Base-by-base conservation (phyloP, 2,329 filamentous ascomycete species). In the Penicillium sclerotigenum region DNA sequence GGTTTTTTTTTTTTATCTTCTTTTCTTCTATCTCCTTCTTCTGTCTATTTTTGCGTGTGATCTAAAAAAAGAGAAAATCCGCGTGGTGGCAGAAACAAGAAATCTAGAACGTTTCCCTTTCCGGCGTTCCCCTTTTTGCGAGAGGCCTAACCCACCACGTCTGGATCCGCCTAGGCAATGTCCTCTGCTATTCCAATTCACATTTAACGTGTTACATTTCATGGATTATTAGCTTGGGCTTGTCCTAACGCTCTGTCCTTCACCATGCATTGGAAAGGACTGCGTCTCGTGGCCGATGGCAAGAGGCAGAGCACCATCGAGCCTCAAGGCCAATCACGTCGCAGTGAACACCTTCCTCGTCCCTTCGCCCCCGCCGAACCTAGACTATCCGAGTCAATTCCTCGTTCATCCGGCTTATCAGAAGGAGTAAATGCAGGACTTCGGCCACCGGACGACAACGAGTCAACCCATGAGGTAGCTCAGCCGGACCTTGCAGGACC, bases 231-330 rank as follows among this genome's bases (percentile, higher is more conserved):
- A 41, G 33, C 28, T 38, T 37, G 34, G 37, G 33, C 49, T n/a
- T 37, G 18, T 43, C 22, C 26, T 52, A 16, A 33, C 45, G 47
- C 53, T 54, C 38, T 50, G 60, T 61, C 50, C 58, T 53, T 65
- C 61, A 62, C 61, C 63, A 75, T 75, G 73, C 70, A 73, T 72
- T 74, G 73, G 71, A 73, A 73, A 69, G 70, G 69, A 48, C 63
- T 74, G 52, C 69, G 73, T 52, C 65, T 75, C 37, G 66, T 68
- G 58, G 62, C 70, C 53, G 70, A 75, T 60, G 63, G 62, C 59
- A 75, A 73, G 61, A 63, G 69, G 62, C 71, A 69, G 47, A 72
- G 66, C 58, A 59, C 67, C 47, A 58, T 69, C 33, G 69, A 73
- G 49, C 59, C 66, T 28, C 64, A 66, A 40, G 29, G 63, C 31